Base-by-base conservation (phyloP, 345 rosid species). In the Lepidium sativum region DNA sequence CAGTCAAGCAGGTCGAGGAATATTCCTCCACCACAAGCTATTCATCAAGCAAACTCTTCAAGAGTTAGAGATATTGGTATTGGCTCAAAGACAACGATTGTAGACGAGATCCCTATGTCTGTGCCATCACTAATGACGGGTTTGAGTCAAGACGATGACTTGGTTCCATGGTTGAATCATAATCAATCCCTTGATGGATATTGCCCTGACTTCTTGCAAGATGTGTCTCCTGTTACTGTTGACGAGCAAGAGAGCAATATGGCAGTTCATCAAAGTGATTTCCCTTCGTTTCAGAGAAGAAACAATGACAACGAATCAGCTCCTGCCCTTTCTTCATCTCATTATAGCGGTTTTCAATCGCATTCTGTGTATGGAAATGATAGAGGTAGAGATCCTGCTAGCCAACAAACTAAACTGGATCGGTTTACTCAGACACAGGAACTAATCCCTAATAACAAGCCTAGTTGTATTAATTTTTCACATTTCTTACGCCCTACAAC, bases 121-220 rank as follows among this genome's bases (percentile, higher is more conserved):
- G 79, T 69, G 32, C 83, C 88, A 0, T 77, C 85, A 6, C 74
- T 54, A 18, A 88, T 75, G 73, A 68, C 82, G 18, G 70, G 80
- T 54, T 60, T 82, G 78, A 75, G 73, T 78, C 86, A 79, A 71
- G 91, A 82, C 27, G 89, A 88, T 70, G 82, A 88, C 51, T 70
- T 78, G 53, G 86, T 77, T 48, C 92, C 85, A 53, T 89, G 95
- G 96, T 54, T 85, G 74, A 71, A 77, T 70, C 81, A 76, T 77
- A 50, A 72, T 58, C 76, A 51, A 3, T 78, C 86, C 5, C 39
- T 82, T 5, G 83, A 71, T 65, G 85, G 78, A 63, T 88, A 79
- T 60, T 72, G 85, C 42, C 69, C 87, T 25, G 84, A 83, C 62
- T 80, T 85, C 74, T 79, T 85, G 57, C 62, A 74, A 31, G 92